Evolutionary conservation across 305 asterid genomes (phyloP), one percentile per base, ranked within the genome.

Genomic region (Fraxinus platypoda): DNA sequence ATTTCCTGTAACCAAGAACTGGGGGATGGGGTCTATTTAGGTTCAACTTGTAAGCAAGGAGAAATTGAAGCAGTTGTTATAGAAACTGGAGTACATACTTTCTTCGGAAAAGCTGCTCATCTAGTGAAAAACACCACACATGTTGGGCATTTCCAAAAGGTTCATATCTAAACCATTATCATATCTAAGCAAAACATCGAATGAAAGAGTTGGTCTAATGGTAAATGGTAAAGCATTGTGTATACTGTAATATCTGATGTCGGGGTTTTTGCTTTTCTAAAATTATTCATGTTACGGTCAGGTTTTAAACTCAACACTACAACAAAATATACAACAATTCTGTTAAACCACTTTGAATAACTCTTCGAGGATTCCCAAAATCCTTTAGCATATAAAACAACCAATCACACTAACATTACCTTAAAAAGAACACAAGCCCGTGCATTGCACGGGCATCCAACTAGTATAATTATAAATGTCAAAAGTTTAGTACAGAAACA

Each of bases 61-160:
- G 94, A 91, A 82, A 86, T 91, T 28, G 91, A 89, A 85, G 94
- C 91, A 30, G 89, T 89, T 66, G 90, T 89, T 78, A 89, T 88
- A 59, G 92, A 90, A 28, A 91, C 92, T 9, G 92, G 92, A 43
- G 88, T 91, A 13, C 94, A 89, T 82, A 91, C 94, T 21, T 91
- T 91, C 91, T 91, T 91, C 12, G 94, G 92, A 46, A 91, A 91
- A 79, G 92, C 94, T 30, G 91, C 94, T 85, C 94, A 91, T 84
- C 90, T 91, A 26, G 94, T 91, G 15, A 92, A 91, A 23, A 88
- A 83, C 88, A 91, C 94, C 37, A 89, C 85, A 12, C 92, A 91
- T 13, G 80, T 91, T 62, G 92, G 90, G 21, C 94, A 91, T 85
- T 91, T 89, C 80, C 93, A 91, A 81, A 81, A 89, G 86, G 94